A percentile compares a stretch with the other conserved stretches of the same genome.
Conservation (phyloP, 495 filamentous ascomycete species). For the Penicillium chermesinum region DNA sequence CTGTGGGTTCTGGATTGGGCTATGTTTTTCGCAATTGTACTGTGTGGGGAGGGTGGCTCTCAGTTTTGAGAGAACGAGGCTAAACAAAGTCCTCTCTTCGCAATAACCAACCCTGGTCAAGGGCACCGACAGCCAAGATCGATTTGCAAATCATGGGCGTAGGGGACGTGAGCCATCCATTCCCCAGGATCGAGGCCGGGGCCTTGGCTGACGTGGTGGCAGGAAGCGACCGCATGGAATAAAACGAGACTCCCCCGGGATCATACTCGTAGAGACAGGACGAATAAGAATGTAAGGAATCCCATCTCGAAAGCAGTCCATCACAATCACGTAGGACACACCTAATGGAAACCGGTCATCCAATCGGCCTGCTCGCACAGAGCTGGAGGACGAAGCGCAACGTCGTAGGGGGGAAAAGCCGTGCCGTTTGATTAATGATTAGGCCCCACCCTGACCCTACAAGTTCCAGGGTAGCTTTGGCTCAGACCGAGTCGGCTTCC, state of each 20-base stretch:
- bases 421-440: background rate
- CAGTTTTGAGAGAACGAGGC: too few species aligned
- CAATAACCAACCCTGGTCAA: background rate
- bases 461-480: background rate
- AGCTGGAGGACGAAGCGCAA: slow-evolving; percentile 27
- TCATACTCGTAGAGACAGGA: background rate
- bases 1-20: background rate
- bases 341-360: background rate
- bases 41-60: too few species aligned
- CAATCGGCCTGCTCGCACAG: slow-evolving; percentile 21
- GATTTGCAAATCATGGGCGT: background rate
- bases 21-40: too few species aligned
- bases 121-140: slow-evolving; percentile 1
- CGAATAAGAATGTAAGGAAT: background rate
- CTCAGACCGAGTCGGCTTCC: slow-evolving; percentile 14
- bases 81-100: background rate
- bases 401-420: slow-evolving; percentile 5
- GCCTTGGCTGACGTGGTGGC: slow-evolving; percentile 8
- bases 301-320: background rate
- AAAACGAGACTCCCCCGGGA: background rate
- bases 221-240: background rate
- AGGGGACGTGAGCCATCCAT: background rate
- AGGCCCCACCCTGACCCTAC: background rate
- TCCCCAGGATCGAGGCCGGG: background rate
- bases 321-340: background rate